Evolutionary conservation across 305 asterid species (phyloP), one percentile per base, ranked within the genome.

Genomic region (Salvia sclarea): DNA sequence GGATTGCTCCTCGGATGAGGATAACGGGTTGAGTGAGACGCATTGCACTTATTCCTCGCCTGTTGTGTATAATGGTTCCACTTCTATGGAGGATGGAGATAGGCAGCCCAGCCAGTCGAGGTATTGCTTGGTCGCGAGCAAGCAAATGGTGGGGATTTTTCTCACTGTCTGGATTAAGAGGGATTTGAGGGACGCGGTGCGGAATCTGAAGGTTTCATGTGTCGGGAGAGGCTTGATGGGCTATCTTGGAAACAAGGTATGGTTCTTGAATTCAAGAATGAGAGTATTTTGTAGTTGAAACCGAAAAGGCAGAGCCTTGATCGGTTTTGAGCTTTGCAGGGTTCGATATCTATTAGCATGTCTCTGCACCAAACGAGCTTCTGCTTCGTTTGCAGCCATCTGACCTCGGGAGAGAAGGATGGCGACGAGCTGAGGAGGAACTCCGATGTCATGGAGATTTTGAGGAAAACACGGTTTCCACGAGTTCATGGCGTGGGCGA

Each of bases 171-270:
- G 98, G 99, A 80, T 91, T 61, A 89, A 78, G 81, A 82, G 88
- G 68, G 96, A 88, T 74, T 55, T 87, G n/a, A 76, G 97, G 77
- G 97, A 86, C 0, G 84, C 85, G 16, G 90, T 95, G 56, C 76
- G 79, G 13, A 91, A 91, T 71, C 71, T 91, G 72, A 95, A 91
- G 86, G 99, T 88, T 24, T 92, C 98, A 24, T 95, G 99, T 66
- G 98, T 95, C 17, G 99, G 99, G 11, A 81, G 99, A 80, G 99
- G 98, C 62, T 77, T 94, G 80, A 94, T 94, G 99, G 99, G 98
- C 7, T 94, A 95, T 81, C 96, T 95, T 31, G 99, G 99, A 73
- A 95, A 95, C 82, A 95, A 95, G 96, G 99, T 94, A 75, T 20
- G 52, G 3, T 31, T 69, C 33, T 53, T 54, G 18, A 38, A 28